These are phyloP conservation scores for Tolypocladium endophyticum DNA, from an alignment of 2,329 filamentous ascomycete genomes.

Conservation along the genomic window DNA sequence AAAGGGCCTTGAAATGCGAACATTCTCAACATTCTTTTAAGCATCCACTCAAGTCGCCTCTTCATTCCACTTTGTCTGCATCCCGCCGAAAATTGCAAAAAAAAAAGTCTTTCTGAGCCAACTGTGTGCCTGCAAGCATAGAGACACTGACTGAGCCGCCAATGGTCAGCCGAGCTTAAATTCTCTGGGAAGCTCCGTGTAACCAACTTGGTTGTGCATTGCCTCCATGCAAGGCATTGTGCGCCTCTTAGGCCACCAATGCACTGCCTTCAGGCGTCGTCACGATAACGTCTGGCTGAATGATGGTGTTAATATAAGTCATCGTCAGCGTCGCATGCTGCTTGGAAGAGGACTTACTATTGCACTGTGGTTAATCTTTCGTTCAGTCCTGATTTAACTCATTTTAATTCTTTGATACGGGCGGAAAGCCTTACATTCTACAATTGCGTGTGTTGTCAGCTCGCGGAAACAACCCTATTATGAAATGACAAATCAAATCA, in stretches of 20 bases:
- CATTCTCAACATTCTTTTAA: too few relatives aligned
- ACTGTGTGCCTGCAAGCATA: too few relatives aligned
- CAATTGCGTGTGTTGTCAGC: not conserved
- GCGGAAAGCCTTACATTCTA: not conserved
- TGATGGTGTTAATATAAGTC: not conserved
- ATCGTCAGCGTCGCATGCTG: not conserved
- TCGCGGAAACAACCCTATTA: not conserved
- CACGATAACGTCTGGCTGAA: not conserved
- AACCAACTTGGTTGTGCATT: not conserved
- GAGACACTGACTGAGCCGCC: not conserved
- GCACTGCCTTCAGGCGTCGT: not conserved
- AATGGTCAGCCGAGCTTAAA: not conserved
- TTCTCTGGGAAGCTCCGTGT: not conserved
- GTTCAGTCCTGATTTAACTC: not conserved
- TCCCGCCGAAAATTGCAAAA: too few relatives aligned
- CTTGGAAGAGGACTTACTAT: not conserved
- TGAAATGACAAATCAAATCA: not conserved
- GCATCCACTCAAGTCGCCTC: too few relatives aligned
- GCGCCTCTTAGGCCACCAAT: not conserved
- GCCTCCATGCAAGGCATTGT: not conserved
- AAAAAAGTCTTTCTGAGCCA: too few relatives aligned
- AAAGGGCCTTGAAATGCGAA: too few relatives aligned
- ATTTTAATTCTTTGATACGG: not conserved
- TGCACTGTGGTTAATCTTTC: not conserved
- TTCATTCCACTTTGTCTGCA: too few relatives aligned